A percentile compares a stretch with the other conserved stretches of the same genome.
Evolutionary conservation across 257 asterid species (phyloP).

Genomic region (Gentiana dahurica): DNA sequence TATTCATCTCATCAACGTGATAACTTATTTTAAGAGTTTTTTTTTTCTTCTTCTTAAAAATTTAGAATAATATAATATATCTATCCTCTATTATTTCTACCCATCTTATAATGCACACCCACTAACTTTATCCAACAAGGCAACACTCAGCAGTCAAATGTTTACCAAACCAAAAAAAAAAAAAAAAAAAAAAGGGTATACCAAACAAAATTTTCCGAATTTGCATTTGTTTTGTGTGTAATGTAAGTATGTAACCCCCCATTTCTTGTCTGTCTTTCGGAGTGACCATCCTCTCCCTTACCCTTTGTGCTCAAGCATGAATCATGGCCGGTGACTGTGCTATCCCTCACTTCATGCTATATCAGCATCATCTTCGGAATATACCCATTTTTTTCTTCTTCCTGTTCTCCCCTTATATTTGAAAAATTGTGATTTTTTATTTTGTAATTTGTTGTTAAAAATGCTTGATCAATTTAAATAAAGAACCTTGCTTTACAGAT

Average conservation of each 20-base stretch:
- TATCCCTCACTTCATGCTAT: neutral
- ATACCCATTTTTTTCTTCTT: neutral
- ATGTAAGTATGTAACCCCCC: neutral
- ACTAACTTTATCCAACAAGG: no score
- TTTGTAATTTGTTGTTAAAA: neutral
- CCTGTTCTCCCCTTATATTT: neutral
- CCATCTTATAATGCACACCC: no score
- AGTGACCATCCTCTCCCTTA: neutral
- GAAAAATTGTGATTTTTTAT: neutral
- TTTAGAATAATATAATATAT: no score
- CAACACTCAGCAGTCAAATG: no score
- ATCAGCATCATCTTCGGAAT: neutral
- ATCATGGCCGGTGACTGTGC: slow-evolving; percentile 10
- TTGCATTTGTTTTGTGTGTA: neutral
- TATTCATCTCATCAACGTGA: no score
- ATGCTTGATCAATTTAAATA: neutral
- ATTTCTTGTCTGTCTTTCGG: neutral
- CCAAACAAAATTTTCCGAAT: no score
- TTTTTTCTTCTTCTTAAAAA: no score
- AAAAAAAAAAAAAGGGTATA: no score
- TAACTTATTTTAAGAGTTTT: no score
- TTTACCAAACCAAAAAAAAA: no score
- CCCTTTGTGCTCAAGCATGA: slow-evolving; percentile 2
- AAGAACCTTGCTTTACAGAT: slow-evolving; percentile 11
- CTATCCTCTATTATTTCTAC: no score